These are phyloP conservation scores for Xylaria sp. DNA, from an alignment of 2,329 filamentous ascomycete species.

Conservation along the genomic window DNA sequence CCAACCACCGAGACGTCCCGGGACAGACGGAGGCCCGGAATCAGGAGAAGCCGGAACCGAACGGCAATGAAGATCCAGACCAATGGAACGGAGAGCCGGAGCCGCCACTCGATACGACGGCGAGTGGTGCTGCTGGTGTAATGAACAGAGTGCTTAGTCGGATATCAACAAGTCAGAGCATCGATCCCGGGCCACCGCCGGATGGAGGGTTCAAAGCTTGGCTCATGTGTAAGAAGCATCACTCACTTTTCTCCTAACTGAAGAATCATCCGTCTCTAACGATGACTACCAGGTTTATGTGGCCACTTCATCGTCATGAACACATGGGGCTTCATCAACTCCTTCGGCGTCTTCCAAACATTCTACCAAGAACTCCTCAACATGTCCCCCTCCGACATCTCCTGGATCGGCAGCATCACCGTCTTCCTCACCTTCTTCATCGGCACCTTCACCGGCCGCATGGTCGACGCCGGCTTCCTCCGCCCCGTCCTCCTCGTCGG, in stretches of 20 bases:
- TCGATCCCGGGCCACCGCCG: conserved; percentile 44
- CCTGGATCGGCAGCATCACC: conserved; percentile 52
- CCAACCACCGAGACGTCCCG: not conserved
- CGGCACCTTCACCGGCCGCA: conserved; percentile 47
- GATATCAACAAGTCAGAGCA: conserved; percentile 37
- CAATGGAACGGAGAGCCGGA: conserved; percentile 22
- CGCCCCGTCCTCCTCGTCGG: conserved; percentile 39
- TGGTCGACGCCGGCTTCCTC: conserved; percentile 51
- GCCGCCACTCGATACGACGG: conserved; percentile 24
- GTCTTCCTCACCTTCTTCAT: conserved; percentile 52
- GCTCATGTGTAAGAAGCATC: conserved; percentile 36
- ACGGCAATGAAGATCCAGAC: conserved; percentile 6
- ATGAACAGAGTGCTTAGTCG: conserved; percentile 38
- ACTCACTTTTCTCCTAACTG: not conserved
- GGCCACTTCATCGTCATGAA: conserved; percentile 46
- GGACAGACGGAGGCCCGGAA: not conserved
- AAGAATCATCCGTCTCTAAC: not conserved
- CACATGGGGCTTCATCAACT: conserved; percentile 52
- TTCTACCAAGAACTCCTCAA: conserved; percentile 43
- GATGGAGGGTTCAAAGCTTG: conserved; percentile 47
- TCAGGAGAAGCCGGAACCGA: conserved; percentile 1
- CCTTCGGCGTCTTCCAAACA: conserved; percentile 51
- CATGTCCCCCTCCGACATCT: conserved; percentile 41
- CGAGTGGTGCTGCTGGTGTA: conserved; percentile 26
- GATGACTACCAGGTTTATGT: conserved; percentile 30